Conservation (phyloP, 768 basidiomycete genomes). For the Wakefieldia striispora region DNA sequence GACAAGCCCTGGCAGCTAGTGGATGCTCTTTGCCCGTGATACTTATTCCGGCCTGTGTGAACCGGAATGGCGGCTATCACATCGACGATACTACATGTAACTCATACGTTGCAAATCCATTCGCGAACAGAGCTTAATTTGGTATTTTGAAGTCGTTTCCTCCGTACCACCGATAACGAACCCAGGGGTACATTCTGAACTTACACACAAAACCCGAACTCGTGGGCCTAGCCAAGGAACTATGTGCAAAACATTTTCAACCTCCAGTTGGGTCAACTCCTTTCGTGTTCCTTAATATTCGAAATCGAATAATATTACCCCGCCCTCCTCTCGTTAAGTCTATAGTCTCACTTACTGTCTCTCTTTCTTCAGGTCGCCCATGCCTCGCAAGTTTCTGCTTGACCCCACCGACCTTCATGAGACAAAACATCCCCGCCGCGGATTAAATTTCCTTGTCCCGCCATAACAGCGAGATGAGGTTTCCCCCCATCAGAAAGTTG, state of each 20-base stretch:
- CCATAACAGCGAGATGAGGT: slow-evolving; percentile 8
- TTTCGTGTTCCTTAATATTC: not conserved
- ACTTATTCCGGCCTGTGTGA: not conserved
- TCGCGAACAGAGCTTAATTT: not conserved
- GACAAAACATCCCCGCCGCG: not conserved
- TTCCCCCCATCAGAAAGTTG: slow-evolving; percentile 14
- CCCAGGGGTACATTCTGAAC: not conserved
- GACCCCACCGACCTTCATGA: not conserved
- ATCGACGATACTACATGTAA: not conserved
- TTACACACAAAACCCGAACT: not conserved
- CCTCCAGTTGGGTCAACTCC: not conserved
- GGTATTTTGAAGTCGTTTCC: not conserved
- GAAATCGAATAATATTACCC: not conserved
- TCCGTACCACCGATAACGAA: not conserved
- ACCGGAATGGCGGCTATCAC: not conserved
- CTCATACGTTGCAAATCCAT: not conserved
- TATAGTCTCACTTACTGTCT: not conserved
- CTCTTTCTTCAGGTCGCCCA: too few species aligned
- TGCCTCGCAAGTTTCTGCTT: too few species aligned
- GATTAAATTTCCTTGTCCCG: slow-evolving; percentile 1
- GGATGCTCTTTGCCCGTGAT: not conserved
- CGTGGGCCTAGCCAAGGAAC: too few species aligned
- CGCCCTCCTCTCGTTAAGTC: not conserved
- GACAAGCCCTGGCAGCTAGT: not conserved
- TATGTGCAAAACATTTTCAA: too few species aligned